These are phyloP conservation scores for Candida odintsovae DNA, from an alignment of 805 yeast species.

Conservation along the genomic window DNA sequence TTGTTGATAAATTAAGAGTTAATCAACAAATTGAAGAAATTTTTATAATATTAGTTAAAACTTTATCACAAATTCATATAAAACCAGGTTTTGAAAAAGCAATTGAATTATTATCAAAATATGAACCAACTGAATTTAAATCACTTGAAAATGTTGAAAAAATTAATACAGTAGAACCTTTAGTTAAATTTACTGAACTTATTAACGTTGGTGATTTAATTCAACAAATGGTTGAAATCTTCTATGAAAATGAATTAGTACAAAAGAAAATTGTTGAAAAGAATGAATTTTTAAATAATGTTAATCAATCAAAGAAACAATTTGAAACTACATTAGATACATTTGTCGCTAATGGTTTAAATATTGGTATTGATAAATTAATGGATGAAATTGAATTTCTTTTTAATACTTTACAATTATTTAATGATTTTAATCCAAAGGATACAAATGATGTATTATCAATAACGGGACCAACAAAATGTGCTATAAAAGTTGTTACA, in stretches of 20 bases:
- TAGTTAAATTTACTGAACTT: constrained; percentile 80
- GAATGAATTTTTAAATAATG: constrained; percentile 73
- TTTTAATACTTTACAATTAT: constrained; percentile 48
- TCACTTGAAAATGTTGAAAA: constrained; percentile 27
- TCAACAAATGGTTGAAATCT: constrained; percentile 86
- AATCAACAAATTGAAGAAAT: constrained; percentile 47
- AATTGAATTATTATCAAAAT: constrained; percentile 57
- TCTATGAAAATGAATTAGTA: constrained; percentile 78
- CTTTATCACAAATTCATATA: constrained; percentile 71
- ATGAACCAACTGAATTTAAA: constrained; percentile 50
- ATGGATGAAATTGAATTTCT: constrained; percentile 72
- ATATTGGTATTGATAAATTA: constrained; percentile 85
- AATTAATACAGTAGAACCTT: constrained; percentile 60
- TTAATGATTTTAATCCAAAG: constrained; percentile 57
- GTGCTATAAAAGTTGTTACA: constrained; percentile 58
- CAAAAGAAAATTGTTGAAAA: constrained; percentile 52
- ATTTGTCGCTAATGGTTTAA: constrained; percentile 88
- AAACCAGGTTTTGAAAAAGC: constrained; percentile 83
- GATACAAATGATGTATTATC: constrained; percentile 8
- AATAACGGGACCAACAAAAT: constrained; percentile 48
- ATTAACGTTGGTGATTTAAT: constrained; percentile 91
- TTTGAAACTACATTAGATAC: constrained; percentile 81
- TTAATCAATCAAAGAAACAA: constrained; percentile 72
- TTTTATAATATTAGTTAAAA: constrained; percentile 58
- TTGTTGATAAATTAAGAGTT: constrained; percentile 24